phyloP scores from a whole-genome alignment of 192 early-diverging fungal species.

The Lunasporangiospora selenospora region DNA sequence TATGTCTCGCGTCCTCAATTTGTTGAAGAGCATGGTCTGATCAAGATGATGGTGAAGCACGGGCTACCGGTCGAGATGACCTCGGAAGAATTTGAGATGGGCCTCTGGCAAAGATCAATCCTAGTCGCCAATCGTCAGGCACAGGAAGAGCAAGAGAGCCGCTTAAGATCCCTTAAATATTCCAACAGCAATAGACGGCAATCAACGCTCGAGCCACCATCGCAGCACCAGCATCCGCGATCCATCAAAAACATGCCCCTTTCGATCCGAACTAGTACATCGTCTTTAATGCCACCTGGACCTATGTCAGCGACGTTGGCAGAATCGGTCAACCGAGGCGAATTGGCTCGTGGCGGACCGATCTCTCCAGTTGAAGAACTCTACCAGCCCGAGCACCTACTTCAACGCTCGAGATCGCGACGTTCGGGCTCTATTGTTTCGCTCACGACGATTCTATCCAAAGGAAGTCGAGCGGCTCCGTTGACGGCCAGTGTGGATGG shows the following conservation, averaged over 20 bases:
- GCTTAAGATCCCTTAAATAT: too few relatives aligned
- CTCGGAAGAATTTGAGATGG: slow-evolving; percentile 51
- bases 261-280: too few relatives aligned
- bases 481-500: not conserved
- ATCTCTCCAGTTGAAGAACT: slow-evolving; percentile 5
- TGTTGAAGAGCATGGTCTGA: slow-evolving; percentile 55
- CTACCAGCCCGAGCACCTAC: too few relatives aligned
- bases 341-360: slow-evolving; percentile 36
- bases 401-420: too few relatives aligned
- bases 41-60: slow-evolving; percentile 55
- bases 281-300: not conserved
- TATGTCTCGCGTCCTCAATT: slow-evolving; percentile 60
- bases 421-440: slow-evolving; percentile 7
- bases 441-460: not conserved
- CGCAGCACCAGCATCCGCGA: too few relatives aligned
- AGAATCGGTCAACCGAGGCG: slow-evolving; percentile 37
- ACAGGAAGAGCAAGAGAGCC: too few relatives aligned
- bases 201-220: too few relatives aligned
- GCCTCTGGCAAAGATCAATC: slow-evolving; percentile 49
- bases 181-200: too few relatives aligned
- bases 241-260: too few relatives aligned
- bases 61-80: slow-evolving; percentile 50
- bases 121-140: too few relatives aligned
- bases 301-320: slow-evolving; percentile 2
- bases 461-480: not conserved